These are phyloP conservation scores for Aphanomyces stellatus DNA, from an alignment of 352 stramenopile species.

Conservation along the genomic window DNA sequence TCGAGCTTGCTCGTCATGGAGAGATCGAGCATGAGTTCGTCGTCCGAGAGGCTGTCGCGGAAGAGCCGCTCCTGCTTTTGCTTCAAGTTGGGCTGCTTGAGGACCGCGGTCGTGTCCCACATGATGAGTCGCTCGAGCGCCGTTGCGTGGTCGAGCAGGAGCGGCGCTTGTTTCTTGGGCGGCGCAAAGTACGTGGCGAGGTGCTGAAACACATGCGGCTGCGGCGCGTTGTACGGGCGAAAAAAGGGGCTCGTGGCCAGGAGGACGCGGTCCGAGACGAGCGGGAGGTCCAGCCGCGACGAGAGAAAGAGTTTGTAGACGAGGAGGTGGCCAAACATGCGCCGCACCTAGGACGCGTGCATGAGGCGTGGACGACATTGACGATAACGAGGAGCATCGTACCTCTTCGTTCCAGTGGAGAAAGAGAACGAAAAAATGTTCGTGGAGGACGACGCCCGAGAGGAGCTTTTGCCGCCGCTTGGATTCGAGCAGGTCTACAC, in stretches of 20 bases:
- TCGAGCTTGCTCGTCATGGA: conserved; percentile 77
- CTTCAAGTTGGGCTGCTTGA: conserved; percentile 30
- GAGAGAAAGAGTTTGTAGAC: conserved; percentile 74
- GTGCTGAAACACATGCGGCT: neutral
- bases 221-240: conserved; percentile 1
- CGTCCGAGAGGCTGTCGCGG: conserved; percentile 59
- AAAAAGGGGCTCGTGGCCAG: conserved; percentile 69
- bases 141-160: conserved; percentile 24
- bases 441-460: conserved; percentile 59
- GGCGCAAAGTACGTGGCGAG: neutral
- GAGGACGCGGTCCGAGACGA: conserved; percentile 60
- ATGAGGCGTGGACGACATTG: neutral
- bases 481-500: conserved; percentile 53
- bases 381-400: conserved; percentile 7
- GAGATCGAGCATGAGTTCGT: conserved; percentile 74
- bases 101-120: conserved; percentile 53
- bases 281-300: conserved; percentile 66
- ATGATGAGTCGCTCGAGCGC: conserved; percentile 41
- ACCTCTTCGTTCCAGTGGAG: conserved; percentile 87
- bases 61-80: conserved; percentile 47
- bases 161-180: conserved; percentile 29
- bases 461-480: conserved; percentile 55
- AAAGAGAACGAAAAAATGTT: conserved; percentile 84
- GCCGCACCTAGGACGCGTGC: conserved; percentile 45
- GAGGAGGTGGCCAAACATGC: conserved; percentile 80